Base-by-base conservation (phyloP, 2,329 filamentous ascomycete species). In the Cladophialophora bantiana region DNA sequence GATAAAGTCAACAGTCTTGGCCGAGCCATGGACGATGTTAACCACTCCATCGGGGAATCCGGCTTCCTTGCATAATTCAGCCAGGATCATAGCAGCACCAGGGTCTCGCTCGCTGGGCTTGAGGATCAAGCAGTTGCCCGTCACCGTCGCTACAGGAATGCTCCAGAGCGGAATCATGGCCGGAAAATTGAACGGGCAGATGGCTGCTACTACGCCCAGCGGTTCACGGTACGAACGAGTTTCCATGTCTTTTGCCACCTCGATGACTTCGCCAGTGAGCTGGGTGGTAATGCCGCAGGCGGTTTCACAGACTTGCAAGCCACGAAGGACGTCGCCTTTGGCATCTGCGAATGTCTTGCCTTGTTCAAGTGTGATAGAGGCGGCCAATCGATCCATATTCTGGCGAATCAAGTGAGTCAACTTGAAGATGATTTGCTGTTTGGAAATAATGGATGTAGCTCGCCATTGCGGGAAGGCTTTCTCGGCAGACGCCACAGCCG, bases 181-280 rank as follows among this genome's bases (percentile, higher is more conserved):
- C 60, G 88, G 88, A 80, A 90, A 90, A 80, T 90, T 89, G 78
- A 89, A 89, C 5, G 87, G 87, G 79, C 87, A 89, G 72, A 89
- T 89, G 67, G 87, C 86, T 36, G 87, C 86, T 45, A 88, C 85
- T 53, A 90, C 84, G 70, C 88, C 88, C 71, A 90, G 77, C 61
- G 88, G 88, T 77, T 90, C 88, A 58, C 85, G 82, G 78, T 90
- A 90, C 70, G 83, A 88, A 68, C 88, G 80, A 6, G 88, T 90
- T 80, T 90, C 88, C 88, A 90, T 90, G 73, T 90, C 88, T 81
- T 89, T 89, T 40, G 85, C 83, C n/a, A 90, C 88, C 77, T 90
- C 87, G 38, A 90, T 80, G n/a, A 90, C 85, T 77, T 89, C 87
- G 40, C 88, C 88, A 7, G 85, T 85, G 74, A 89, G 80, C 76